phyloP scores from a whole-genome alignment of 176 grass and related monocot genomes.

The Aegilops bicornis region DNA sequence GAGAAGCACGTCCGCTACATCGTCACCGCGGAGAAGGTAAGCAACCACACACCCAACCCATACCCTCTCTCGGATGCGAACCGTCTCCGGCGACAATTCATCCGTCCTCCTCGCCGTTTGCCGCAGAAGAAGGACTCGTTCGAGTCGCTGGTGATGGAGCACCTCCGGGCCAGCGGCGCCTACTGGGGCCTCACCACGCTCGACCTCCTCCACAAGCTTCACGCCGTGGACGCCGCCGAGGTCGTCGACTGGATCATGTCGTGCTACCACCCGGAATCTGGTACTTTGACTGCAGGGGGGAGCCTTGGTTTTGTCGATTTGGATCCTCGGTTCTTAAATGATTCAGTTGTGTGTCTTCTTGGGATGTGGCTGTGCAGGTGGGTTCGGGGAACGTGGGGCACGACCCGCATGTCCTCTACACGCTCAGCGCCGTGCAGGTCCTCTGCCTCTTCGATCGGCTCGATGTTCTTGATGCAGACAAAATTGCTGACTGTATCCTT shows the following conservation, averaged over 20 bases:
- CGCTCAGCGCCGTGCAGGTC: slow-evolving; percentile 82
- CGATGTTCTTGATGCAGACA: slow-evolving; percentile 64
- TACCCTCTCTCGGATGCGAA: not conserved
- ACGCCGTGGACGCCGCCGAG: slow-evolving; percentile 59
- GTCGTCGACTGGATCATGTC: slow-evolving; percentile 81
- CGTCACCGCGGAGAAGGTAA: slow-evolving; percentile 85
- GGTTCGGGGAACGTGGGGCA: slow-evolving; percentile 89
- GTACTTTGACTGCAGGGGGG: slow-evolving; percentile 19
- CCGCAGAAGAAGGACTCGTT: slow-evolving; percentile 82
- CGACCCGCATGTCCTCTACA: slow-evolving; percentile 74
- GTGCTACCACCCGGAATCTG: slow-evolving; percentile 71
- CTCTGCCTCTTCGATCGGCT: slow-evolving; percentile 75
- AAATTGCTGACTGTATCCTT: slow-evolving; percentile 89
- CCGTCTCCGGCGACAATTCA: not conserved
- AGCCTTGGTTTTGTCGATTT: not conserved
- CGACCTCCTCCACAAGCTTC: slow-evolving; percentile 74
- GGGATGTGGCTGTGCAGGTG: slow-evolving; percentile 51
- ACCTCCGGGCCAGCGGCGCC: slow-evolving; percentile 77
- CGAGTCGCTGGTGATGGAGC: slow-evolving; percentile 81
- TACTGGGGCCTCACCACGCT: slow-evolving; percentile 96
- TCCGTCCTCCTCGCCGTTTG: not conserved
- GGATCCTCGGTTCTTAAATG: not conserved
- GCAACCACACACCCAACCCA: not conserved
- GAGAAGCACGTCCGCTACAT: slow-evolving; percentile 83
- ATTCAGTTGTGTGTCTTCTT: not conserved